Base-by-base conservation (phyloP, 78 protist genomes). In the Acrasis kona region DNA sequence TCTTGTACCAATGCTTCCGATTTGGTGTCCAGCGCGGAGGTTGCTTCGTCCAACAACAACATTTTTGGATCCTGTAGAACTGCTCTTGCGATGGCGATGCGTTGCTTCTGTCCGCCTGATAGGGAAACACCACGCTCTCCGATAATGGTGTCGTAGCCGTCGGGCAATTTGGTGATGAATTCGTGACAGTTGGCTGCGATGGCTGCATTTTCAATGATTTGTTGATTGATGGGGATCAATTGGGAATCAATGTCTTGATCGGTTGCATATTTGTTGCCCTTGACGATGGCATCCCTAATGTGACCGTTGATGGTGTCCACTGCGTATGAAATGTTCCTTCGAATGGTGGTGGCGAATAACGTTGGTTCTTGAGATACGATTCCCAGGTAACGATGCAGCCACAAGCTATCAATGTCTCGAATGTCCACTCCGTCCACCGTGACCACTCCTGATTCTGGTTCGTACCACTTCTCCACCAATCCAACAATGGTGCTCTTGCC, bases 11-110 rank as follows among this genome's bases (percentile, higher is more conserved):
- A 79, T 27, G 61, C 67, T 80, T 93, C 97, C n/a, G 86, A 66
- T 69, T 91, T 84, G 1, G 96, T 81, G 78, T 93, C 97, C 29
- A 93, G 83, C 29, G 91, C 94, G 3, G 93, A 77, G 6, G 97
- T 93, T 31, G 91, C n/a, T n/a, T n/a, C n/a, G n/a, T n/a, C n/a
- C n/a, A n/a, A n/a, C n/a, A n/a, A n/a, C n/a, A n/a, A n/a, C 89
- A 84, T 94, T 96, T 77, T 97, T 99, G 9, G 96, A 87, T 9
- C 39, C 1, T 89, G 78, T 50, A 66, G 88, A 70, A 89, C 37
- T 1, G 88, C 91, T 2, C 70, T 35, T 72, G 79, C 89, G 0
- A 87, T n/a, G n/a, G n/a, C n/a, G n/a, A n/a, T n/a, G n/a, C n/a
- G n/a, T n/a, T n/a, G n/a, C n/a, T n/a, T n/a, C n/a, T n/a, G n/a